phyloP scores from a whole-genome alignment of 805 yeast species.

The Lachancea thermotolerans region DNA sequence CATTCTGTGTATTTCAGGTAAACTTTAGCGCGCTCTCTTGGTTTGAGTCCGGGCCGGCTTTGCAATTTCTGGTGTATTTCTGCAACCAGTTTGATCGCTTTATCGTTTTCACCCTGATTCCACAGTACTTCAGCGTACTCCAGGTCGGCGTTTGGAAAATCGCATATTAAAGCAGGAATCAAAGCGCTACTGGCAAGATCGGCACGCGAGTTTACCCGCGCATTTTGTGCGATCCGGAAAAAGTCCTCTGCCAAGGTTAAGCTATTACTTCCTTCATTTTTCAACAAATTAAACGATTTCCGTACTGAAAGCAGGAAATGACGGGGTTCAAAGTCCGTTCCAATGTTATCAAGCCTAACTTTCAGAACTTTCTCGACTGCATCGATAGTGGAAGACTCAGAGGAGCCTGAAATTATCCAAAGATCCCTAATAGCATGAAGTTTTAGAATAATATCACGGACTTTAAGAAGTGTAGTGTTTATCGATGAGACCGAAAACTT shows the following conservation, averaged over 20 bases:
- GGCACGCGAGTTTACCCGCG: constrained; percentile 60
- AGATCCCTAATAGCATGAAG: constrained; percentile 60
- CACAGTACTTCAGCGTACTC: constrained; percentile 81
- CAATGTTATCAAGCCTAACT: constrained; percentile 30
- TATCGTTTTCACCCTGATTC: constrained; percentile 82
- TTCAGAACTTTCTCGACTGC: constrained; percentile 16
- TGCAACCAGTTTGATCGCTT: constrained; percentile 64
- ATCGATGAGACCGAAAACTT: constrained; percentile 44
- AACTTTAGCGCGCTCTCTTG: constrained; percentile 34
- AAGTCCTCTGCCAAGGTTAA: constrained; percentile 44
- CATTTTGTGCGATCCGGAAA: constrained; percentile 53
- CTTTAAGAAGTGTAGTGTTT: constrained; percentile 45
- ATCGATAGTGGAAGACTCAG: constrained; percentile 12
- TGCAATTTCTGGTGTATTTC: constrained; percentile 25
- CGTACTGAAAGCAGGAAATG: constrained; percentile 56
- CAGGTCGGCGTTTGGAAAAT: constrained; percentile 44
- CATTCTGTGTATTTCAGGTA: constrained; percentile 78
- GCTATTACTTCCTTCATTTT: constrained; percentile 15
- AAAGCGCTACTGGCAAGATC: constrained; percentile 68
- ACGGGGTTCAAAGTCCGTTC: constrained; percentile 52
- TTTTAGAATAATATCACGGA: constrained; percentile 41
- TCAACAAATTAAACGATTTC: constrained; percentile 38
- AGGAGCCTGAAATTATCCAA: constrained; percentile 32
- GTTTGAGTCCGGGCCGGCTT: constrained; percentile 10
- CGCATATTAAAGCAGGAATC: constrained; percentile 38